Base-by-base conservation (phyloP, 305 asterid genomes). In the Withania somnifera region DNA sequence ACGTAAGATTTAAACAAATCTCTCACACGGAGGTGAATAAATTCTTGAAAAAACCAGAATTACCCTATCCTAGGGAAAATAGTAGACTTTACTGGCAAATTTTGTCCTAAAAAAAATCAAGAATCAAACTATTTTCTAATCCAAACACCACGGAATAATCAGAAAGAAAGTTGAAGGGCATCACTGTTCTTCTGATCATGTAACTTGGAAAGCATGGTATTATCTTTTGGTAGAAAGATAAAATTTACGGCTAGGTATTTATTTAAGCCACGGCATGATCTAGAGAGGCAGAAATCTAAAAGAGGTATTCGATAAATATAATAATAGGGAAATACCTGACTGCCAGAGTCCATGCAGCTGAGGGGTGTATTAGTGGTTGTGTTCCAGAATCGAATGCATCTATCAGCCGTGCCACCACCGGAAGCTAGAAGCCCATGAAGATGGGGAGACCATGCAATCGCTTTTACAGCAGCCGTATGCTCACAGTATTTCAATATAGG, bases 371-470 rank as follows among this genome's bases (percentile, higher is more conserved):
- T 93, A 54, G 98, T 95, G 73, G 94, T 91, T 4, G 98, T 95
- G 84, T 95, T 95, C 98, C 98, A 94, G 79, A 95, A 93, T 40
- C 97, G 97, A 80, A 95, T 95, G 91, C 99, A 92, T 67, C 99
- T 85, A 84, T 95, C 99, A 63, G 98, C 98, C 36, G 99, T 95
- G 47, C 98, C 99, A 67, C 99, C 99, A 10, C 98, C 99, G 77
- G 98, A 94, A 77, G 99, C 99, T 58, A 95, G 95, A 83, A 94
- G 97, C 26, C 98, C 99, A 58, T 94, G 95, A 84, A 93, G 91
- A 89, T 94, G 98, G 36, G 99, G 98, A 11, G 98, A 95, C 99
- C 99, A 94, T 22, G 99, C 96, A 85, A 94, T 95, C 67, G 99
- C 99, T 88, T 95, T 95, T 40, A 95, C 99, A 86, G 98, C 98